These are phyloP conservation scores for Auricularia heimuer DNA, from an alignment of 768 basidiomycete genomes.

Conservation along the genomic window DNA sequence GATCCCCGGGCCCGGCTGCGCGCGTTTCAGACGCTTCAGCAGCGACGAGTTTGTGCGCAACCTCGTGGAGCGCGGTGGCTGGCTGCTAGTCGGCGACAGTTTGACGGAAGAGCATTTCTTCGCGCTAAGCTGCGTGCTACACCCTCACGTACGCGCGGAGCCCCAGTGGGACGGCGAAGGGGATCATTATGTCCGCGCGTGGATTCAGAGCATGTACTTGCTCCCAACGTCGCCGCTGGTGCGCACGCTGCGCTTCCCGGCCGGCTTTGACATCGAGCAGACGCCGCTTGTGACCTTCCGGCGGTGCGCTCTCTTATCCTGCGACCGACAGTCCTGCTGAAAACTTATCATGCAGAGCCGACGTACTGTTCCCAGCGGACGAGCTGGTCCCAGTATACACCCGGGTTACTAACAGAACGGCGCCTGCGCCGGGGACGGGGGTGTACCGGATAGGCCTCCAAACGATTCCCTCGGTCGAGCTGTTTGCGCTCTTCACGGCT, in stretches of 20 bases:
- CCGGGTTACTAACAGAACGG: background rate
- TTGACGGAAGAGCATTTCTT: slow-evolving; percentile 68
- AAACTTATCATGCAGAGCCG: too few species aligned
- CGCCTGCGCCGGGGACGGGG: background rate
- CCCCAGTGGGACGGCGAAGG: slow-evolving; percentile 47
- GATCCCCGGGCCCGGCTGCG: slow-evolving; percentile 24
- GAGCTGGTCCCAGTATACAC: slow-evolving; percentile 3
- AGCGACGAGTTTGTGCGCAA: slow-evolving; percentile 39
- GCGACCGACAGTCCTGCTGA: slow-evolving; percentile 36
- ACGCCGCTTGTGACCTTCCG: slow-evolving; percentile 61
- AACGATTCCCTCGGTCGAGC: background rate
- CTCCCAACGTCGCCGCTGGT: slow-evolving; percentile 44
- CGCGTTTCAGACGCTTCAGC: slow-evolving; percentile 29
- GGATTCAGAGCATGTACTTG: slow-evolving; percentile 57
- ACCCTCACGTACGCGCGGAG: slow-evolving; percentile 56
- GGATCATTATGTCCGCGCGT: slow-evolving; percentile 37
- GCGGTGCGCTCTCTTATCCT: slow-evolving; percentile 48
- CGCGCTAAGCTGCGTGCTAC: slow-evolving; percentile 55
- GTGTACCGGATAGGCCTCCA: background rate
- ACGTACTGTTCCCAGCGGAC: slow-evolving; percentile 28
- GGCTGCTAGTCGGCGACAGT: slow-evolving; percentile 60
- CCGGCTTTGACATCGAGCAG: slow-evolving; percentile 39
- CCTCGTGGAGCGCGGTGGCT: slow-evolving; percentile 59
- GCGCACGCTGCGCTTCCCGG: slow-evolving; percentile 34
- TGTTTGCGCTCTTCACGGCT: slow-evolving; percentile 17